Percentiles rank a stretch among this genome's conserved stretches.
These are phyloP conservation scores for Marchantia polymorpha DNA, from an alignment of 225 moss, liverwort and hornwort genomes.

Conservation along the genomic window DNA sequence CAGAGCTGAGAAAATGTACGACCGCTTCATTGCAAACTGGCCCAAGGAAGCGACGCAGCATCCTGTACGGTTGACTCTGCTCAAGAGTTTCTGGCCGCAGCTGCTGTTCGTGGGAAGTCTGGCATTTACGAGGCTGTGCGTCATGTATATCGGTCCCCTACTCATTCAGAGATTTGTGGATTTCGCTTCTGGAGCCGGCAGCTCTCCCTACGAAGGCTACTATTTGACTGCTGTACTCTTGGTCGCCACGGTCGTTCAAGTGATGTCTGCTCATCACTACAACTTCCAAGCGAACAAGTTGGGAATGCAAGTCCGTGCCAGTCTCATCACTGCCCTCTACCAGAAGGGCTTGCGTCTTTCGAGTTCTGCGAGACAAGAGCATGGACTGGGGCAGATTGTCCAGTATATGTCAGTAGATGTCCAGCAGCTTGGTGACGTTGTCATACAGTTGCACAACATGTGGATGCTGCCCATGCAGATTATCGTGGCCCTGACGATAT, in stretches of 20 bases:
- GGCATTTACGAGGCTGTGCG: slow-evolving; percentile 46
- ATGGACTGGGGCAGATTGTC: slow-evolving; percentile 63
- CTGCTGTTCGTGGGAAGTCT: slow-evolving; percentile 38
- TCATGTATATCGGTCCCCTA: slow-evolving; percentile 58
- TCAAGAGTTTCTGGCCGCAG: slow-evolving; percentile 50
- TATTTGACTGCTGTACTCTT: slow-evolving; percentile 45
- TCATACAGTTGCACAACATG: slow-evolving; percentile 53
- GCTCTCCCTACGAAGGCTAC: slow-evolving; percentile 45
- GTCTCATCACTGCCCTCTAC: slow-evolving; percentile 55
- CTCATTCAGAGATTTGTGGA: slow-evolving; percentile 60
- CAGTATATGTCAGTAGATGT: slow-evolving; percentile 65
- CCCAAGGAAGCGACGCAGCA: slow-evolving; percentile 19
- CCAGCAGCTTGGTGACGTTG: slow-evolving; percentile 48
- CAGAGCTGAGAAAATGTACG: slow-evolving; percentile 42
- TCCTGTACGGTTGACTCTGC: slow-evolving; percentile 40
- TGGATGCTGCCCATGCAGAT: slow-evolving; percentile 60
- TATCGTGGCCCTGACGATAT: slow-evolving; percentile 43
- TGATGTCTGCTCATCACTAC: slow-evolving; percentile 53
- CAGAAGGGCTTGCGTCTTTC: slow-evolving; percentile 56
- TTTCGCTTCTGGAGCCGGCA: slow-evolving; percentile 36
- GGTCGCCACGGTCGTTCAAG: slow-evolving; percentile 45
- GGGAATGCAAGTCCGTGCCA: slow-evolving; percentile 53
- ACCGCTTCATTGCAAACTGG: slow-evolving; percentile 40
- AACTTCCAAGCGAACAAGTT: slow-evolving; percentile 54
- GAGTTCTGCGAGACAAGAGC: slow-evolving; percentile 53